phyloP scores from a whole-genome alignment of 2,329 filamentous ascomycete genomes.

The Neofusicoccum ribis region DNA sequence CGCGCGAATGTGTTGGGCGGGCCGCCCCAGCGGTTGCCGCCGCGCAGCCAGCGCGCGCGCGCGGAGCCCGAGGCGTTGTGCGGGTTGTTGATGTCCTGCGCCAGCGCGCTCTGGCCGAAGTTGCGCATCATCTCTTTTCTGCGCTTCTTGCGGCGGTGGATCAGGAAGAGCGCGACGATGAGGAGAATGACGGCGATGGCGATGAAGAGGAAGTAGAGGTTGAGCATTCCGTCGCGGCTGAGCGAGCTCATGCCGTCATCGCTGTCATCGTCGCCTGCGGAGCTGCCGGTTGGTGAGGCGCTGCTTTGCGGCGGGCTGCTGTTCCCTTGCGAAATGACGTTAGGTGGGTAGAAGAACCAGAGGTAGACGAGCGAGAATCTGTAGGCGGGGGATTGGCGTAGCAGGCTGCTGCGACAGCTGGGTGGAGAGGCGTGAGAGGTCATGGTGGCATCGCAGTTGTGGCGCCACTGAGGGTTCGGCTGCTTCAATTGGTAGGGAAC shows the following conservation, averaged over 20 bases:
- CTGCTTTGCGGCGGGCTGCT: not conserved
- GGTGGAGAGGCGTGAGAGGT: not conserved
- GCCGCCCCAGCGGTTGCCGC: constrained; percentile 23
- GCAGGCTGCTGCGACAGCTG: not conserved
- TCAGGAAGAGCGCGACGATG: constrained; percentile 44
- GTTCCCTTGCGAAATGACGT: constrained; percentile 25
- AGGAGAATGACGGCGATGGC: constrained; percentile 51
- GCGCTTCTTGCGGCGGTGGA: constrained; percentile 45
- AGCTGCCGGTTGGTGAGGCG: not conserved
- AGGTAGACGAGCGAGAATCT: constrained; percentile 20
- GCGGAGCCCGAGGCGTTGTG: constrained; percentile 22
- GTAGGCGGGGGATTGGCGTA: not conserved
- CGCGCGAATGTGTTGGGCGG: constrained; percentile 17
- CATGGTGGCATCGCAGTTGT: constrained; percentile 11
- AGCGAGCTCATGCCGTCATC: not conserved
- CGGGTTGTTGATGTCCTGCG: constrained; percentile 33
- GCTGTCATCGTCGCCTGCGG: not conserved
- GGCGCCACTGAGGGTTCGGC: not conserved
- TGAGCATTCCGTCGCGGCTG: constrained; percentile 34
- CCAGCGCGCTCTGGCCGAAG: constrained; percentile 36
- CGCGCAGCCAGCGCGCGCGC: constrained; percentile 30
- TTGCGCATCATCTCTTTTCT: constrained; percentile 29
- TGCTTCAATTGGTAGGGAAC: not conserved
- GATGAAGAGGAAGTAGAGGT: constrained; percentile 60
- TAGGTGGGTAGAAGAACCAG: constrained; percentile 36